Evolutionary conservation across 257 asterid genomes (phyloP).

Genomic region (Thymus quinquecostatus): DNA sequence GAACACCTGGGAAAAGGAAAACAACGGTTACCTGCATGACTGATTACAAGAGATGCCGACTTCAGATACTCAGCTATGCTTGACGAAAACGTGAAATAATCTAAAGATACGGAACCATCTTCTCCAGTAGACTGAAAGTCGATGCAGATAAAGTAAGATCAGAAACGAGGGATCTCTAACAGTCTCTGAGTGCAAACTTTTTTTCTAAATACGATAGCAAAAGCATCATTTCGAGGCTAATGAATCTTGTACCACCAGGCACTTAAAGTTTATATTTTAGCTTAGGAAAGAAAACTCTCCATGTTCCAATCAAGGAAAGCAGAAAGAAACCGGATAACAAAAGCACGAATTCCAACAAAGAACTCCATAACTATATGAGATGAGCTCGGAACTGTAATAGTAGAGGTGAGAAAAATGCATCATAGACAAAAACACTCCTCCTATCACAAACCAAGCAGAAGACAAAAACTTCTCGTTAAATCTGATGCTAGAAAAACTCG

Average conservation of each 20-base stretch:
- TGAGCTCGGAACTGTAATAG: not conserved
- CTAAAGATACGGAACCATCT: slow-evolving; percentile 60
- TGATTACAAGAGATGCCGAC: slow-evolving; percentile 87
- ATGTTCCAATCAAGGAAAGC: not conserved
- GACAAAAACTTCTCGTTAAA: not conserved
- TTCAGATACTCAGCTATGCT: slow-evolving; percentile 85
- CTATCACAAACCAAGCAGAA: not conserved
- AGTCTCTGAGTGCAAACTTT: not conserved
- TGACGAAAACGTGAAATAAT: slow-evolving; percentile 84
- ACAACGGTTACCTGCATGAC: slow-evolving; percentile 79
- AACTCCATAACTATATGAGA: not conserved
- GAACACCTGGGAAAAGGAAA: not conserved
- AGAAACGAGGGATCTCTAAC: not conserved
- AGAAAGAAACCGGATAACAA: not conserved
- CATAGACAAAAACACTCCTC: not conserved
- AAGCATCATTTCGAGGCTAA: not conserved
- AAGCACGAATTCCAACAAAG: not conserved
- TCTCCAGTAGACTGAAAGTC: slow-evolving; percentile 67
- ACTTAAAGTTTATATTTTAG: not conserved
- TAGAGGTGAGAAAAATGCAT: not conserved
- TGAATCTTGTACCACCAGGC: not conserved
- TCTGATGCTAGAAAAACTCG: not conserved
- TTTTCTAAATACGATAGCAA: not conserved
- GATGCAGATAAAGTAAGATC: not conserved
- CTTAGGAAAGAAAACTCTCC: not conserved